phyloP scores from a whole-genome alignment of 2,329 filamentous ascomycete species.

The Sordariomycetes sp. region DNA sequence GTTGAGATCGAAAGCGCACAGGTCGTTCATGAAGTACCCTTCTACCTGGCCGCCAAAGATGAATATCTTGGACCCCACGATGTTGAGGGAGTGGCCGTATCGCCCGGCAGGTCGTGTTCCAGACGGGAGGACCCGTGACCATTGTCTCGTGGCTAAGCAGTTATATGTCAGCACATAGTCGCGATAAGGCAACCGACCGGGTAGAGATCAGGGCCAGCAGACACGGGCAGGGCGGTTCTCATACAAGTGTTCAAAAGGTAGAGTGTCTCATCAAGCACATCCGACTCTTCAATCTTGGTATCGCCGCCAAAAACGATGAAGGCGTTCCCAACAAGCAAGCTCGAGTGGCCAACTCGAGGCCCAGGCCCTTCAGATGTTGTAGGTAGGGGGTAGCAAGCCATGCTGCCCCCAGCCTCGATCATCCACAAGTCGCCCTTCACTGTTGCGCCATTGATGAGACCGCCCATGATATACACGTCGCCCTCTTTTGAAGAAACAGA shows the following conservation, averaged over 20 bases:
- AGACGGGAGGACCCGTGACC: constrained; percentile 86
- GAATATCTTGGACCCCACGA: constrained; percentile 92
- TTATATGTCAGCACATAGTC: constrained; percentile 2
- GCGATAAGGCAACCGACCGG: background rate
- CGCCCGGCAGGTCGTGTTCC: constrained; percentile 78
- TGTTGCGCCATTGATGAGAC: constrained; percentile 85
- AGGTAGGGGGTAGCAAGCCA: constrained; percentile 83
- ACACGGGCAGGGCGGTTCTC: constrained; percentile 22
- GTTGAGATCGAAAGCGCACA: constrained; percentile 91
- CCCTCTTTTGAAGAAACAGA: constrained; percentile 89
- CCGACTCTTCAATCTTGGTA: constrained; percentile 90
- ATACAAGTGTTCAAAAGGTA: constrained; percentile 96
- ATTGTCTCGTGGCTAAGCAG: constrained; percentile 78
- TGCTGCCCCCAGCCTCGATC: constrained; percentile 79
- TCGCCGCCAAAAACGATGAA: constrained; percentile 99
- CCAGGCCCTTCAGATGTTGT: constrained; percentile 92
- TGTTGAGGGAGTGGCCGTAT: constrained; percentile 94
- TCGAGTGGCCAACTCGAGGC: constrained; percentile 87
- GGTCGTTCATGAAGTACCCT: constrained; percentile 95
- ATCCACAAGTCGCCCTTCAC: constrained; percentile 98
- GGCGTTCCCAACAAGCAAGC: constrained; percentile 90
- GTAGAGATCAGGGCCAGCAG: background rate
- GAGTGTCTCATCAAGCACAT: constrained; percentile 85
- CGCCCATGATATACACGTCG: constrained; percentile 95
- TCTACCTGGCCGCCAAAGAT: constrained; percentile 97